Conservation (phyloP, 192 early-diverging fungal species). For the Mortierella hygrophila region DNA sequence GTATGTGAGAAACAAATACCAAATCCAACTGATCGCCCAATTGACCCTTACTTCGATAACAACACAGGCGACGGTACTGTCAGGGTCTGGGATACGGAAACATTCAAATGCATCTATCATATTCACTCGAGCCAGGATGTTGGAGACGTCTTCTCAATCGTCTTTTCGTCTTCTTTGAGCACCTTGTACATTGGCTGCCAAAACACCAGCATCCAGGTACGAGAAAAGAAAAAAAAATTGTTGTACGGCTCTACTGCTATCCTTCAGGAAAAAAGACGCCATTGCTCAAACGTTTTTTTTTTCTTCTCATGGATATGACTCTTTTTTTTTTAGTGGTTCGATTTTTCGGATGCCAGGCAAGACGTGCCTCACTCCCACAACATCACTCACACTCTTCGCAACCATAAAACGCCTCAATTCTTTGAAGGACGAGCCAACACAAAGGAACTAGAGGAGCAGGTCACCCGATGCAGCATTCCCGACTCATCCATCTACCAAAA, state of each 20-base stretch:
- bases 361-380: constrained; percentile 43
- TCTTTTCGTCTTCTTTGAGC: constrained; percentile 65
- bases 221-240: neutral
- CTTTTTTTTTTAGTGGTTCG: constrained; percentile 42
- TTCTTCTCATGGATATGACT: neutral
- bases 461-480: constrained; percentile 70
- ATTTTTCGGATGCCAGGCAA: constrained; percentile 34
- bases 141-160: constrained; percentile 77
- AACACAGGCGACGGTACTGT: constrained; percentile 76
- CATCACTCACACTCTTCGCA: constrained; percentile 36
- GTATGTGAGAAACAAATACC: neutral
- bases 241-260: neutral
- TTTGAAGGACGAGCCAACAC: constrained; percentile 19
- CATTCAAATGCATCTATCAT: constrained; percentile 69
- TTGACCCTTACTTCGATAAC: constrained; percentile 9
- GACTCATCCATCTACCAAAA: constrained; percentile 66
- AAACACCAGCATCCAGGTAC: constrained; percentile 82
- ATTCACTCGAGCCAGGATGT: constrained; percentile 79
- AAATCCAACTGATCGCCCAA: neutral
- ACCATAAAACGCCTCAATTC: constrained; percentile 28
- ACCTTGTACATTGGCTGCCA: constrained; percentile 80
- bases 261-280: neutral
- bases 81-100: constrained; percentile 75
- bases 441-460: constrained; percentile 55
- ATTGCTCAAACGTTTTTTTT: neutral